phyloP scores from a whole-genome alignment of 371 early-diverging fungal species.

The Rhizopus stolonifer region DNA sequence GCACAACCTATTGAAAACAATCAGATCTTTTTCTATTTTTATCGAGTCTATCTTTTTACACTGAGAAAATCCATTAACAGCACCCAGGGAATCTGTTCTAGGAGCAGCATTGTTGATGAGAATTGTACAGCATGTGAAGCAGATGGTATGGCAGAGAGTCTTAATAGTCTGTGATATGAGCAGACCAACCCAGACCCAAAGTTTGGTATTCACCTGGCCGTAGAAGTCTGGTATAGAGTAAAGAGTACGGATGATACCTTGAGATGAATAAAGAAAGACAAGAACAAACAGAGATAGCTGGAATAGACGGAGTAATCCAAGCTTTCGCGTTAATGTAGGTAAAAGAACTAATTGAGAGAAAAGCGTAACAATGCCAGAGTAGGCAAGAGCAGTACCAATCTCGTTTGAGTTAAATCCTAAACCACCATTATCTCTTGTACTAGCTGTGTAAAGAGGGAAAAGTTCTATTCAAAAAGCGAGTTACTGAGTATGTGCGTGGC shows the following conservation, averaged over 20 bases:
- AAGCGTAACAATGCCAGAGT: slow-evolving; percentile 54
- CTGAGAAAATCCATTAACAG: slow-evolving; percentile 44
- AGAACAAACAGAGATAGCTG: slow-evolving; percentile 40
- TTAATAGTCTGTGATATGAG: slow-evolving; percentile 28
- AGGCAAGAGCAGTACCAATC: slow-evolving; percentile 62
- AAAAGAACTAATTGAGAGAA: slow-evolving; percentile 60
- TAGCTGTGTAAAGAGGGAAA: slow-evolving; percentile 64
- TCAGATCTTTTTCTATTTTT: too few relatives aligned
- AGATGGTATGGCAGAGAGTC: slow-evolving; percentile 36
- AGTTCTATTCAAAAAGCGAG: slow-evolving; percentile 45
- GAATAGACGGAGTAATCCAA: slow-evolving; percentile 54
- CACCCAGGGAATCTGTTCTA: slow-evolving; percentile 30
- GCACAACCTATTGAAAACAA: slow-evolving; percentile 32
- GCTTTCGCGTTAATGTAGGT: slow-evolving; percentile 46
- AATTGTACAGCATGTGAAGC: slow-evolving; percentile 36
- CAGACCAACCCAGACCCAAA: slow-evolving; percentile 50
- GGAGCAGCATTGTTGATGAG: slow-evolving; percentile 40
- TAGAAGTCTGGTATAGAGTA: slow-evolving; percentile 31
- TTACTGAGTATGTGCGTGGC: too few relatives aligned
- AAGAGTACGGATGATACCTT: slow-evolving; percentile 35
- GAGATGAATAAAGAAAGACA: slow-evolving; percentile 43
- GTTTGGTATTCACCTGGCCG: slow-evolving; percentile 32
- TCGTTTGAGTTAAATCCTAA: slow-evolving; percentile 54
- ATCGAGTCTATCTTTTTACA: too few relatives aligned
- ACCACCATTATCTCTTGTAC: slow-evolving; percentile 54